Evolutionary conservation across 495 filamentous ascomycete species (phyloP).

Genomic region (Lepidopterella palustris): DNA sequence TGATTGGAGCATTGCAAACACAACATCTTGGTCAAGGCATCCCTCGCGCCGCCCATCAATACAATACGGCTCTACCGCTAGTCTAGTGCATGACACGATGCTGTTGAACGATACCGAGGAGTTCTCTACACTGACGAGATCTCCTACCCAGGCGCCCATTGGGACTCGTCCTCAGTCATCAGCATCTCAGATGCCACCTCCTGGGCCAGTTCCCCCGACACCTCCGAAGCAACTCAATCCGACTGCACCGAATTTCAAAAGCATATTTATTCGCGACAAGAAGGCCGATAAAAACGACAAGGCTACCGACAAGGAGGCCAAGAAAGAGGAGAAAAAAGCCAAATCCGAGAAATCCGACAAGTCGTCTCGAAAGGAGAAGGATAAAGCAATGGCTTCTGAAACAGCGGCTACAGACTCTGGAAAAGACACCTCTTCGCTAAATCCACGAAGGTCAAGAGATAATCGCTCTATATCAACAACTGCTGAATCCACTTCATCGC

Average conservation of each 20-base stretch:
- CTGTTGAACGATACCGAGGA: slow-evolving; percentile 31
- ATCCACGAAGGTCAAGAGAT: slow-evolving; percentile 31
- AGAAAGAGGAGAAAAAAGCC: slow-evolving; percentile 21
- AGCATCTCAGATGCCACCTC: slow-evolving; percentile 17
- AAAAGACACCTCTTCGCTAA: slow-evolving; percentile 27
- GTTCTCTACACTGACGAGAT: slow-evolving; percentile 24
- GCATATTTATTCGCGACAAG: slow-evolving; percentile 27
- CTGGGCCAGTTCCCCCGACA: slow-evolving; percentile 11
- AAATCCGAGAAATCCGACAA: slow-evolving; percentile 24
- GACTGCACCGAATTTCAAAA: slow-evolving; percentile 36
- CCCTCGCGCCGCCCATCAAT: slow-evolving; percentile 36
- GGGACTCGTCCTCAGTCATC: slow-evolving; percentile 35
- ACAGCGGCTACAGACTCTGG: slow-evolving; percentile 10
- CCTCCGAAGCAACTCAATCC: slow-evolving; percentile 34
- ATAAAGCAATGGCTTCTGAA: slow-evolving; percentile 14
- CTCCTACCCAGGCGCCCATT: slow-evolving; percentile 35
- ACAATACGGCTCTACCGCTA: slow-evolving; percentile 34
- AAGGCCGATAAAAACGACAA: slow-evolving; percentile 24
- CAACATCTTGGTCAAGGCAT: slow-evolving; percentile 29
- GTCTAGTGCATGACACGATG: slow-evolving; percentile 30
- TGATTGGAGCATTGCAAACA: slow-evolving; percentile 25
- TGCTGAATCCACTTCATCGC: slow-evolving; percentile 25
- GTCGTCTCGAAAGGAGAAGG: slow-evolving; percentile 26
- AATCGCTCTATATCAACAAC: slow-evolving; percentile 32
- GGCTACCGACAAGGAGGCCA: slow-evolving; percentile 16